Evolutionary conservation across 176 grass and related monocot genomes (phyloP).

Genomic region (Triticum urartu): DNA sequence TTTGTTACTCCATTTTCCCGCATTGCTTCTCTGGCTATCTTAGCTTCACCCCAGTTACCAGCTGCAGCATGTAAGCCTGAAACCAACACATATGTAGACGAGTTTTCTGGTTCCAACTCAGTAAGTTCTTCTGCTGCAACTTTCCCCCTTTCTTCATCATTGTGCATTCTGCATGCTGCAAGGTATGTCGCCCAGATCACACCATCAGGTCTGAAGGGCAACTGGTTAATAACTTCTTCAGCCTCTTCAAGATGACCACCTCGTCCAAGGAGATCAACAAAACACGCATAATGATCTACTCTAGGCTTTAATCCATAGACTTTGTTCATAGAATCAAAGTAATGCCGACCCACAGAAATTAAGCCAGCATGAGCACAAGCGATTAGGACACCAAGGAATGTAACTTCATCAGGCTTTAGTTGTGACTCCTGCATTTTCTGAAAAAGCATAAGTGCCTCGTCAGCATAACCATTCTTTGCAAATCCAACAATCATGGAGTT

Average conservation of each 20-base stretch:
- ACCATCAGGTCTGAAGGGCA: conserved; percentile 65
- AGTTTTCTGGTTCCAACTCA: conserved; percentile 59
- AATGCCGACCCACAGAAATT: conserved; percentile 41
- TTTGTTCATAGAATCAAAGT: conserved; percentile 54
- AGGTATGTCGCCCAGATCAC: conserved; percentile 75
- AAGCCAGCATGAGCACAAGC: conserved; percentile 66
- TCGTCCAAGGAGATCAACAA: conserved; percentile 71
- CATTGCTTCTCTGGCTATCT: conserved; percentile 55
- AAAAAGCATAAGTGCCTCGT: conserved; percentile 55
- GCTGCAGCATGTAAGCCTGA: conserved; percentile 63
- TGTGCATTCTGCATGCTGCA: conserved; percentile 62
- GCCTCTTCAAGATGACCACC: conserved; percentile 64
- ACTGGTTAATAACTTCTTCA: conserved; percentile 47
- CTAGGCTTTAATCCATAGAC: conserved; percentile 47
- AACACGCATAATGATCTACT: conserved; percentile 65
- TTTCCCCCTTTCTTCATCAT: conserved; percentile 56
- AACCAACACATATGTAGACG: conserved; percentile 60
- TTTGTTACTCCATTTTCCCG: conserved; percentile 58
- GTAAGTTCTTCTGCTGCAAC: conserved; percentile 52
- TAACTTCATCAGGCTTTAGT: conserved; percentile 57
- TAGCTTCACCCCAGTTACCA: conserved; percentile 69
- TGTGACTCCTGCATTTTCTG: conserved; percentile 49
- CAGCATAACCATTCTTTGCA: conserved; percentile 68
- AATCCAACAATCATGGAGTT: conserved; percentile 77
- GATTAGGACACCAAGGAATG: conserved; percentile 65